These are phyloP conservation scores for Neurospora tetraspora DNA, from an alignment of 495 filamentous ascomycete species.

Conservation along the genomic window DNA sequence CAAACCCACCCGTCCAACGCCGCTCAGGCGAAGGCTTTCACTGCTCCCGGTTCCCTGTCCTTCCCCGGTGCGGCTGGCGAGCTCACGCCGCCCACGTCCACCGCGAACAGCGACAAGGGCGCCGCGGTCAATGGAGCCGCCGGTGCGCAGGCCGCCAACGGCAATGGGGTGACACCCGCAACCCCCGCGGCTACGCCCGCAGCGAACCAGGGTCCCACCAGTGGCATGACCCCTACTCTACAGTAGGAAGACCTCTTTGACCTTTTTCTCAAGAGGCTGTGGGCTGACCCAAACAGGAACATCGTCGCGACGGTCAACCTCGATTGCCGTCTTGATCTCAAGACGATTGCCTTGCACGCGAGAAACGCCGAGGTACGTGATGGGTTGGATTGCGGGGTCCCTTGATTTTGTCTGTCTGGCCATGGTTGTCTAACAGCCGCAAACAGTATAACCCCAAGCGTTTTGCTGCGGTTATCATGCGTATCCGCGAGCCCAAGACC, in stretches of 20 bases:
- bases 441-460: slow-evolving; percentile 52
- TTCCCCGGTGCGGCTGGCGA: slow-evolving; percentile 79
- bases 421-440: slow-evolving; percentile 22
- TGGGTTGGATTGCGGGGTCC: slow-evolving; percentile 9
- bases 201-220: slow-evolving; percentile 61
- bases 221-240: slow-evolving; percentile 90
- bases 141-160: slow-evolving; percentile 45
- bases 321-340: slow-evolving; percentile 93
- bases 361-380: slow-evolving; percentile 72
- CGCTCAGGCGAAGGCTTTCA: slow-evolving; percentile 84
- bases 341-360: slow-evolving; percentile 97
- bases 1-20: slow-evolving; percentile 84
- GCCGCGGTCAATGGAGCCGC: slow-evolving; percentile 46
- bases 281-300: slow-evolving; percentile 76
- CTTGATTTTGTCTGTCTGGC: slow-evolving; percentile 29
- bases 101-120: slow-evolving; percentile 35
- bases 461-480: slow-evolving; percentile 99
- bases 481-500: slow-evolving; percentile 97
- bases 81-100: slow-evolving; percentile 63
- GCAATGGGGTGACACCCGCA: slow-evolving; percentile 85
- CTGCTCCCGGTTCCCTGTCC: slow-evolving; percentile 76
- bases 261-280: slow-evolving; percentile 19
- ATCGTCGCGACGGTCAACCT: slow-evolving; percentile 99
- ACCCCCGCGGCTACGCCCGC: slow-evolving; percentile 92
- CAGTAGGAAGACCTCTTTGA: slow-evolving; percentile 70